phyloP scores from a whole-genome alignment of 208 protist species.

The Trypanosoma melophagium region DNA sequence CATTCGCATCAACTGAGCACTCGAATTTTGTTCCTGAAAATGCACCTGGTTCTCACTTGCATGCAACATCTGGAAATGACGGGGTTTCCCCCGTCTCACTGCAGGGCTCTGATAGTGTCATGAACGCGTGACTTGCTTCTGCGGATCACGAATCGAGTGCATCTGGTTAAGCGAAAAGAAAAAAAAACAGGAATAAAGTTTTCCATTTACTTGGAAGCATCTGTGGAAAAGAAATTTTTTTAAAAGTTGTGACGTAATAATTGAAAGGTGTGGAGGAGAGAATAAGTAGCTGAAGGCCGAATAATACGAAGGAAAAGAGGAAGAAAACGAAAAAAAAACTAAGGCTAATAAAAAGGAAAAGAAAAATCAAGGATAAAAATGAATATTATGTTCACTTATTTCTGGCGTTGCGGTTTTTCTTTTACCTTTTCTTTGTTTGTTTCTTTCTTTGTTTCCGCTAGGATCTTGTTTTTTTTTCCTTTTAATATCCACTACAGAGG shows the following conservation, averaged over 20 bases:
- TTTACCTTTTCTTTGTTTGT: background rate
- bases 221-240: background rate
- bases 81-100: background rate
- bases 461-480: background rate
- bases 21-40: slow-evolving; percentile 25
- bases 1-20: slow-evolving; percentile 17
- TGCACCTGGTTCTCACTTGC: slow-evolving; percentile 24
- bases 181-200: background rate
- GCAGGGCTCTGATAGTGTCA: background rate
- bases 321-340: slow-evolving; percentile 13
- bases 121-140: background rate
- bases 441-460: background rate
- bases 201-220: too few species aligned
- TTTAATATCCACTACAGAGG: background rate
- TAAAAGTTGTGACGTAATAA: too few species aligned
- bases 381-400: slow-evolving; percentile 1
- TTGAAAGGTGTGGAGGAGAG: background rate
- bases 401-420: background rate
- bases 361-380: slow-evolving; percentile 9
- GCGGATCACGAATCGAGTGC: background rate
- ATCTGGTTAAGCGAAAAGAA: background rate
- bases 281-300: background rate
- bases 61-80: slow-evolving; percentile 17
- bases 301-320: background rate
- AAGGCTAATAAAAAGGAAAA: slow-evolving; percentile 13